Base-by-base conservation (phyloP, 1,284 basidiomycete species). In the Austroboletus niveus region DNA sequence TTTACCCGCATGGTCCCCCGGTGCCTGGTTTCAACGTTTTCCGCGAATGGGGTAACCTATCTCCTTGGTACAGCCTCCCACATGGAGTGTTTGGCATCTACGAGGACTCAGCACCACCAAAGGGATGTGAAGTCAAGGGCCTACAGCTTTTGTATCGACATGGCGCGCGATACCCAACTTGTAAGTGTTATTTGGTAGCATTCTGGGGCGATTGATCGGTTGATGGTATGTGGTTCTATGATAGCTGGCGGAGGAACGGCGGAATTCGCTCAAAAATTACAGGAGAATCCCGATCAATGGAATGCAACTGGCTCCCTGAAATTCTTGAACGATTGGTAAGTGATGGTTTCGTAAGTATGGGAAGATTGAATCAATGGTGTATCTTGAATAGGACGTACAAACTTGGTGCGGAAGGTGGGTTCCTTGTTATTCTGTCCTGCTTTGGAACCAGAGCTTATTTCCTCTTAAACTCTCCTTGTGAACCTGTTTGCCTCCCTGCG, bases 51-150 rank as follows among this genome's bases (percentile, higher is more conserved):
- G 92, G 92, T 0, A 93, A 92, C 63, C 69, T 94, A 39, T 84
- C 87, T 0, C 92, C 92, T 8, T 92, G 89, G 87, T 91, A 87
- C 68, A 89, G 85, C 52, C 84, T 91, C 41, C 73, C 75, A 17
- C 75, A 73, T 30, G 79, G 75, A 9, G 73, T 78, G 3, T 94
- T 92, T 69, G 91, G 92, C 2, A 60, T 92, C 8, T 76, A 87
- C 60, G 85, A 90, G 0, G 76, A 79, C 10, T 85, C 89, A 0
- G 79, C 82, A 40, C 72, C 84, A 1, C 92, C 92, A 7, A 76
- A 84, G 29, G 77, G 75, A 4, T 93, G 92, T 66, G 70, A 73
- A 10, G 71, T 93, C 44, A 88, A 81, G 39, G 87, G 86, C 10
- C 68, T 92, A 51, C 89, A 92, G 65, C 70, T 92, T 54, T 69